Percentiles rank a stretch among this genome's conserved stretches.
Evolutionary conservation across 805 yeast genomes (phyloP).

Genomic region (Saturnispora saitoi): DNA sequence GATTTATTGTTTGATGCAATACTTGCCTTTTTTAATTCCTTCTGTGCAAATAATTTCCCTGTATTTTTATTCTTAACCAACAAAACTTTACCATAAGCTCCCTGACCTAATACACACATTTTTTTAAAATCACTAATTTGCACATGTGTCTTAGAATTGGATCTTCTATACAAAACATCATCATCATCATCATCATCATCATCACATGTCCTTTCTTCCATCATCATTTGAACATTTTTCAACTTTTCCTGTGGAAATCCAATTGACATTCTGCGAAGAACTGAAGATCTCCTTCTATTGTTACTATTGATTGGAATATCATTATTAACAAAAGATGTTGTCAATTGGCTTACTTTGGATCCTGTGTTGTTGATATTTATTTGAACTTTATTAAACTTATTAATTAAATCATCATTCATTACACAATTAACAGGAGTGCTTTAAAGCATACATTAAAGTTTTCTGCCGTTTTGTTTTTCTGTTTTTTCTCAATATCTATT

Average conservation of each 20-base stretch:
- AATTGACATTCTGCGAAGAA: constrained; percentile 24
- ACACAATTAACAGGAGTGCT: not conserved
- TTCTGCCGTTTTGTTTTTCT: not conserved
- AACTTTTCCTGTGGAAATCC: constrained; percentile 13
- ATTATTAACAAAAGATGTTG: not conserved
- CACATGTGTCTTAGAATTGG: constrained; percentile 9
- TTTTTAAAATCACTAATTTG: constrained; percentile 52
- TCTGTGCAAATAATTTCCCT: constrained; percentile 69
- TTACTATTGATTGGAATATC: not conserved
- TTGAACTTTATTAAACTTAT: not conserved
- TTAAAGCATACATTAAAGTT: not conserved
- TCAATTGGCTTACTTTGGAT: not conserved
- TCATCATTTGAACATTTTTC: constrained; percentile 1
- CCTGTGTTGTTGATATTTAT: not conserved
- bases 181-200: constrained; percentile 5
- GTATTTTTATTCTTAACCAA: constrained; percentile 56
- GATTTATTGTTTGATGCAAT: constrained; percentile 45
- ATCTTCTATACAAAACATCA: constrained; percentile 10
- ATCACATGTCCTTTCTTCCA: constrained; percentile 7
- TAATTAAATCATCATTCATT: not conserved
- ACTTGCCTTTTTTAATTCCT: constrained; percentile 73
- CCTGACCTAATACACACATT: constrained; percentile 68
- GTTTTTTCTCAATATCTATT: not conserved
- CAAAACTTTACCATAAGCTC: constrained; percentile 81
- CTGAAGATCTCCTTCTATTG: constrained; percentile 22